Evolutionary conservation across 1,139 yeast species (phyloP).

Genomic region (Pichia sp.): DNA sequence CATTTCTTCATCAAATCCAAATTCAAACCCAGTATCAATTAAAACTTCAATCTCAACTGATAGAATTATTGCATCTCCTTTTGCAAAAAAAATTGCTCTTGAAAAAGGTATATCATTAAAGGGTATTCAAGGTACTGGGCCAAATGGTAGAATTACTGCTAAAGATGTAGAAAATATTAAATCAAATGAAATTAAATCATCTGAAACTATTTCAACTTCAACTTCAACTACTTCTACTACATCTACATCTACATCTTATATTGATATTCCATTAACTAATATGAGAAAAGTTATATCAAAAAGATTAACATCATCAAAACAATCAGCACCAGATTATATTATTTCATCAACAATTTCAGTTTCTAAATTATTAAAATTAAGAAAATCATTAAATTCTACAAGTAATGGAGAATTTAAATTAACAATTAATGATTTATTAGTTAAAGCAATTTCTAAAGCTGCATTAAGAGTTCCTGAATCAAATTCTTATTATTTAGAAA

Average conservation of each 20-base stretch:
- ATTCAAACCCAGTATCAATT: conserved; percentile 29
- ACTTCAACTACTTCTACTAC: conserved; percentile 45
- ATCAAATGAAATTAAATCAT: conserved; percentile 13
- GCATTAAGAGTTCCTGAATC: conserved; percentile 87
- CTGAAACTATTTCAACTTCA: conserved; percentile 35
- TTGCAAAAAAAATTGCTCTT: conserved; percentile 88
- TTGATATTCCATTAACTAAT: conserved; percentile 78
- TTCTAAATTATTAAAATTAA: conserved; percentile 82
- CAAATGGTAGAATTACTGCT: conserved; percentile 88
- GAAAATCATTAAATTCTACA: conserved; percentile 80
- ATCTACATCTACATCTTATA: conserved; percentile 52
- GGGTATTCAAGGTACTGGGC: conserved; percentile 87
- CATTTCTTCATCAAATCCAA: conserved; percentile 20
- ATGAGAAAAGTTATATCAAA: conserved; percentile 95
- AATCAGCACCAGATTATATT: conserved; percentile 84
- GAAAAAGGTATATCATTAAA: conserved; percentile 87
- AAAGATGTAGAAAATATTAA: conserved; percentile 75
- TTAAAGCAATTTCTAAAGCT: conserved; percentile 92
- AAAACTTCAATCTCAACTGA: conserved; percentile 37
- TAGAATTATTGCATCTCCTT: conserved; percentile 90
- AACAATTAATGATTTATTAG: conserved; percentile 88
- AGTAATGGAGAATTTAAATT: conserved; percentile 86
- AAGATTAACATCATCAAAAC: conserved; percentile 82
- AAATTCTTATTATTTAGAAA: conserved; percentile 90
- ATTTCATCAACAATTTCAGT: conserved; percentile 85